Base-by-base conservation (phyloP, 805 yeast species). In the Candida gorgasii region DNA sequence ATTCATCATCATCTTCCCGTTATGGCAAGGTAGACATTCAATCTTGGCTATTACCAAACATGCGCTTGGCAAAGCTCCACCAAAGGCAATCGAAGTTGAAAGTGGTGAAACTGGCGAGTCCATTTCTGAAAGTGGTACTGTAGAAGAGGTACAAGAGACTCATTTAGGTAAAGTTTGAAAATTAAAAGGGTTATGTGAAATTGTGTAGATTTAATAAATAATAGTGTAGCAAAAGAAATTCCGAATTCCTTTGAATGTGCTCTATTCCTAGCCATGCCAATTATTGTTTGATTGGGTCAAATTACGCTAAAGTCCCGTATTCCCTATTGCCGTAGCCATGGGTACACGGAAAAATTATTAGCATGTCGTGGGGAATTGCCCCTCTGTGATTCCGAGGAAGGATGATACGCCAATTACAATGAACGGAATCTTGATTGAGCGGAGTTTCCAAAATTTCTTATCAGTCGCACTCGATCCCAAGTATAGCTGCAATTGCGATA, bases 21-120 rank as follows among this genome's bases (percentile, higher is more conserved):
- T 88, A 30, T 76, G 75, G 69, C 89, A 89, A 62, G 89, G 95
- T 33, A 70, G 90, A 50, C 63, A 69, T 19, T 87, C 83, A 2
- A 76, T 88, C 19, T 76, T 61, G 58, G 75, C 79, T 19, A 78
- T 92, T 0, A 48, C 71, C 13, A 75, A 95, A 53, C 95, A 95
- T 41, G 75, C 88, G 19, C 87, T 84, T 62, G 88, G 96, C 95
- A 96, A 42, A 24, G 9, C 23, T 11, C 23, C 33, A 19, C 6
- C 9, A 7, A 9, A 22, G 9, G 24, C 24, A 22, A 9, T 7
- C 24, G 24, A 22, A 6, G 24, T 22, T 22, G 24, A 22, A 7
- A 22, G 24, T 22, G 9, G 9, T 22, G 28, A 24, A 7, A 24
- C 13, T 5, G 36, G 14, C 3, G 36, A 32, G 24, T 13, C 19